Conservation (phyloP, 805 yeast genomes). For the Metschnikowia picachoensis region DNA sequence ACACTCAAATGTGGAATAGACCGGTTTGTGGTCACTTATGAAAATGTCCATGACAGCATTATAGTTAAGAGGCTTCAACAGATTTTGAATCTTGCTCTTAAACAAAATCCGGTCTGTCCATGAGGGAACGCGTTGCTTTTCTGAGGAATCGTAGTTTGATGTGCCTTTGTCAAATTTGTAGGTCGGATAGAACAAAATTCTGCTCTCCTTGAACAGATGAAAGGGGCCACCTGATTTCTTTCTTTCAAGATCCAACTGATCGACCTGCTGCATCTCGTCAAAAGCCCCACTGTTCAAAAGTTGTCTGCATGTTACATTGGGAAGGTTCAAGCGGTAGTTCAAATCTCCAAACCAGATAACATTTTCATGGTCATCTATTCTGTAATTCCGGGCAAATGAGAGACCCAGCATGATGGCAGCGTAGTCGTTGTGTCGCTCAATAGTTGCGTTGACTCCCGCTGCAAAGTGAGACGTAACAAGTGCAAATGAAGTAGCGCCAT, state of each 20-base stretch:
- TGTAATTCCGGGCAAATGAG: conserved; percentile 70
- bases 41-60: conserved; percentile 54
- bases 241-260: conserved; percentile 78
- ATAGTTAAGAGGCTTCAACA: conserved; percentile 61
- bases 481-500: conserved; percentile 71
- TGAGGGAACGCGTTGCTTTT: conserved; percentile 88
- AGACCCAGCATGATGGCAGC: conserved; percentile 71
- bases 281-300: conserved; percentile 45
- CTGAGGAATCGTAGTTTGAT: conserved; percentile 77
- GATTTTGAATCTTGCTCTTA: conserved; percentile 43
- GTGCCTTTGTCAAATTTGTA: conserved; percentile 90
- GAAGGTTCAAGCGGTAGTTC: conserved; percentile 71
- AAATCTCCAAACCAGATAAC: conserved; percentile 95
- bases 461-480: conserved; percentile 90
- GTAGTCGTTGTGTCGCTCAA: conserved; percentile 85
- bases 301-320: conserved; percentile 70
- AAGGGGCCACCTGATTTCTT: conserved; percentile 54
- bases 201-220: conserved; percentile 70
- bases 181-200: conserved; percentile 80
- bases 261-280: conserved; percentile 56
- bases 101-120: conserved; percentile 92
- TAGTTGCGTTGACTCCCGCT: conserved; percentile 79
- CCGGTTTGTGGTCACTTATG: conserved; percentile 91
- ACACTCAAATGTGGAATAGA: conserved; percentile 71
- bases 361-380: conserved; percentile 78